Percentiles rank a stretch among this genome's conserved stretches.
Conservation (phyloP, 768 basidiomycete species). For the Clitopilus passeckerianus region DNA sequence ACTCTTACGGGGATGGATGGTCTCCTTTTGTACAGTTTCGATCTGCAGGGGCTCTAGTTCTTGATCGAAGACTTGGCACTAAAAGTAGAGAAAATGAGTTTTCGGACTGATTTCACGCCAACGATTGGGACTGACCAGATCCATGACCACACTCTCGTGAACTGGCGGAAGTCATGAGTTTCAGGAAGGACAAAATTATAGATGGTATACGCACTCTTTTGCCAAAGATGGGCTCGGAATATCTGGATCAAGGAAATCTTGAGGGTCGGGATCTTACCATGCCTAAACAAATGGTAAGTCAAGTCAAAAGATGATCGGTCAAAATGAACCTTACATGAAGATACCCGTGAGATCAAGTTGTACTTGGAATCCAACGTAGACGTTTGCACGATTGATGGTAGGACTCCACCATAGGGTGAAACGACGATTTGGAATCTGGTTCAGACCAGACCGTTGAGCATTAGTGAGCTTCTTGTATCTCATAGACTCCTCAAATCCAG, state of each 20-base stretch:
- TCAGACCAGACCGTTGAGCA: conserved; percentile 96
- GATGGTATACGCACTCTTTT: conserved; percentile 73
- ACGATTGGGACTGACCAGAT: conserved; percentile 44
- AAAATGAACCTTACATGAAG: conserved; percentile 61
- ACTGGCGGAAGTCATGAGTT: conserved; percentile 35
- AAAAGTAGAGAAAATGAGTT: background rate
- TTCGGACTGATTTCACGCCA: conserved; percentile 1
- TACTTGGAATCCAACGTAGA: conserved; percentile 99
- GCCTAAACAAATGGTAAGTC: conserved; percentile 41
- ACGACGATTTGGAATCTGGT: conserved; percentile 97
- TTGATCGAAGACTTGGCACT: conserved; percentile 99
- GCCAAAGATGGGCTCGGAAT: conserved; percentile 99
- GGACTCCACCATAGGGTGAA: conserved; percentile 99
- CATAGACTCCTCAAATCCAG: conserved; percentile 96
- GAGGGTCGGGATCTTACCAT: conserved; percentile 96
- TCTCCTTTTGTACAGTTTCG: conserved; percentile 99
- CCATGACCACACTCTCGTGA: conserved; percentile 91
- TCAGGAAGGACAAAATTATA: background rate
- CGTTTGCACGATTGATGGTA: conserved; percentile 98
- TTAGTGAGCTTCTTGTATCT: conserved; percentile 96
- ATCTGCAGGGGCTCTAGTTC: conserved; percentile 97
- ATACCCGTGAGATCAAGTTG: conserved; percentile 97
- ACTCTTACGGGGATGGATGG: conserved; percentile 98
- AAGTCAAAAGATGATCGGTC: background rate
- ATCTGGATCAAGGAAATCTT: conserved; percentile 99